Base-by-base conservation (phyloP, 441 rosid species). In the Daphne laureola region DNA sequence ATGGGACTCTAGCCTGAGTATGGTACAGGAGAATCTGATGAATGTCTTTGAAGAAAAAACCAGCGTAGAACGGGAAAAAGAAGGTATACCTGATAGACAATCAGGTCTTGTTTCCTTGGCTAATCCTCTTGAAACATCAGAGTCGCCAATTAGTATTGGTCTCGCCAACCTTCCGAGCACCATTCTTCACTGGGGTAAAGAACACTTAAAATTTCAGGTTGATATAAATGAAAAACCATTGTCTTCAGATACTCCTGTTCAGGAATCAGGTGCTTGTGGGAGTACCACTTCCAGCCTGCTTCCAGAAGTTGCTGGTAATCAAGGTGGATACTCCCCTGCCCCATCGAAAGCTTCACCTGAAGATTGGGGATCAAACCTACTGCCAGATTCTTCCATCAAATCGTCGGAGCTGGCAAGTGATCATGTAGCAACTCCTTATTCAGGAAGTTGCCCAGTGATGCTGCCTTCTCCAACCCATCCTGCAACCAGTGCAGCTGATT, bases 201-300 rank as follows among this genome's bases (percentile, higher is more conserved):
- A 65, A 58, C 78, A 76, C 59, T 64, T 67, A 53, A 77, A 79
- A 65, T 62, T 23, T 25, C 76, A 66, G 69, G 73, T 72, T 35
- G 74, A 64, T 17, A 78, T 75, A 68, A 71, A 61, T 59, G 83
- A 78, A 61, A 87, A 66, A 61, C 59, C 84, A 38, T 45, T 65
- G 52, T 71, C 95, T 66, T 62, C 83, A 48, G 66, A 71, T 69
- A 65, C 68, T 61, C 62, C 72, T 31, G 63, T 71, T 63, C 80
- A 67, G 70, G 83, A 80, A 61, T 76, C 85, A 13, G 86, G 85
- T 54, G 86, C 80, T 60, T 81, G 79, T 65, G 81, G 93, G 96
- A 80, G 89, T 69, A 67, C 89, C 54, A 71, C 80, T 68, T 74
- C 91, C 59, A 84, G 82, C 71, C 68, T 65, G 55, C 67, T 80